Evolutionary conservation across 202 grass and related monocot genomes (phyloP), one percentile per base, ranked within the genome.

Genomic region (Saccharum hybrid): DNA sequence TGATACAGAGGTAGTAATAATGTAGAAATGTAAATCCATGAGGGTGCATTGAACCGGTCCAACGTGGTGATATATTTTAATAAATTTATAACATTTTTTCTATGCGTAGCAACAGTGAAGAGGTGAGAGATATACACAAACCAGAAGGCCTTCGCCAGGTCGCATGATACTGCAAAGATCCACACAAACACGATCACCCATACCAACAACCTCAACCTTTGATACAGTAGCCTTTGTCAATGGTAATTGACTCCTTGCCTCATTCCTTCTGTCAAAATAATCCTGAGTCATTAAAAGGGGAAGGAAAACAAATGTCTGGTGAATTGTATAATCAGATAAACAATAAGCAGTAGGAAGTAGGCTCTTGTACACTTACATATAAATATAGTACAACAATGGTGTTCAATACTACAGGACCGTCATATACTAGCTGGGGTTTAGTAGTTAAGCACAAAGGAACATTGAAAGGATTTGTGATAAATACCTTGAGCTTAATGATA

Each of bases 171-270:
- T 96, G 83, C 93, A 99, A 88, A 96, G 96, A 72, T 99, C 96
- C 61, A 99, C 93, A 88, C 96, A 99, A 65, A 96, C 96, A 73
- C 93, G 91, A 82, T 99, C 93, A 54, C 91, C 96, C 89, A 99
- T 99, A 77, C 96, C 89, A 68, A 99, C 84, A 45, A 92, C 81
- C 68, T 92, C 80, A 84, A 92, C 83, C 45, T 91, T 90, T 54
- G 96, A 91, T 84, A 99, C 31, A 38, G 89, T 94, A 43, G 84
- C 91, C 59, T 88, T 94, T 85, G 93, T 91, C 87, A 99, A 88
- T 21, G 60, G 67, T 72, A 96, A 85, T 67, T 83, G 78, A 66
- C 76, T 94, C 60, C 76, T 89, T 49, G 76, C 75, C 76, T 90
- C 96, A 1, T 99, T 94, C 87, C 93, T 94, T 90, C 86, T 94